A percentile compares a stretch with the other conserved stretches of the same genome.
Evolutionary conservation across 140 eudicot species (phyloP).

Genomic region (Anethum foeniculum): DNA sequence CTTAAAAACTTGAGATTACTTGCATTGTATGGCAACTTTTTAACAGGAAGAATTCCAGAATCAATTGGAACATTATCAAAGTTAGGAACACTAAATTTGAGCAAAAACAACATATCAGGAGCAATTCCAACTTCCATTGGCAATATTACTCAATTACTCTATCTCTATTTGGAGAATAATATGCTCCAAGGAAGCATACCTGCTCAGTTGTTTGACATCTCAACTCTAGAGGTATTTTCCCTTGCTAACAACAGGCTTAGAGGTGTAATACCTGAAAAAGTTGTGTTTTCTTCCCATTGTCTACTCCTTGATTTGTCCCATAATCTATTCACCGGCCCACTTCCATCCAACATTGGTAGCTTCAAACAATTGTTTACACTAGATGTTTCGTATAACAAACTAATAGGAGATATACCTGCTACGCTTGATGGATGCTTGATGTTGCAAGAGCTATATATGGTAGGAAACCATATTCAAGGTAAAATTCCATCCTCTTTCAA

Average conservation of each 20-base stretch:
- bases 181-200: slow-evolving; percentile 6
- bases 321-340: no score
- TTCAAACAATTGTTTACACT: no score
- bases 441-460: no score
- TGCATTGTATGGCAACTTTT: not conserved
- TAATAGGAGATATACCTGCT: no score
- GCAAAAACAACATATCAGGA: not conserved
- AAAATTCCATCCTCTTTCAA: no score
- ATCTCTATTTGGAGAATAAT: not conserved
- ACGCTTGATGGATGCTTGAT: no score
- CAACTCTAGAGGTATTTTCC: not conserved
- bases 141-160: not conserved
- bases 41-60: not conserved
- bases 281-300: not conserved
- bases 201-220: not conserved
- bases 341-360: no score
- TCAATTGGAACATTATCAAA: not conserved
- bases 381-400: no score
- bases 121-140: slow-evolving; percentile 12
- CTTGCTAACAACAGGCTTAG: not conserved
- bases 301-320: no score
- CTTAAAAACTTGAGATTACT: not conserved
- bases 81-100: not conserved
- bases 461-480: no score
- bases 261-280: not conserved